Conservation (phyloP, 2,329 filamentous ascomycete species). For the Pseudogymnoascus sp. region DNA sequence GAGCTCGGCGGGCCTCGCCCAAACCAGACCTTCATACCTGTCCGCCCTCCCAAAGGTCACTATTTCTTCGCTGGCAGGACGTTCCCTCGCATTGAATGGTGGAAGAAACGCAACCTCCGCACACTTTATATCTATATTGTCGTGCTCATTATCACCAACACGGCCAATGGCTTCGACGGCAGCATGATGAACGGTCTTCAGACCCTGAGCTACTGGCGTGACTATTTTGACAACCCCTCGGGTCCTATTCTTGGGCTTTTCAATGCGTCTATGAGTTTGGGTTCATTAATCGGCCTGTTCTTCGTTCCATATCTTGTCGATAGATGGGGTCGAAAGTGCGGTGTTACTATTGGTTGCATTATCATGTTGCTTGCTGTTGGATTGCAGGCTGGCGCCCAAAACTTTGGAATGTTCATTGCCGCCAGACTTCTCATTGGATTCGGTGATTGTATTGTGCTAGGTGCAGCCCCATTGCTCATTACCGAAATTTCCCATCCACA, state of each 20-base stretch:
- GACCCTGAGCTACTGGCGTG: slow-evolving; percentile 38
- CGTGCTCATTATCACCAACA: slow-evolving; percentile 27
- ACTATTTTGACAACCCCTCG: slow-evolving; percentile 29
- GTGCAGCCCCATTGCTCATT: slow-evolving; percentile 29
- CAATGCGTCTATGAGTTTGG: slow-evolving; percentile 20
- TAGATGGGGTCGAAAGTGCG: slow-evolving; percentile 25
- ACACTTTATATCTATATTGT: slow-evolving; percentile 28
- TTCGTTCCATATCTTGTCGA: slow-evolving; percentile 30
- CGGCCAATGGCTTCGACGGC: slow-evolving; percentile 33
- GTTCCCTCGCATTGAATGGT: slow-evolving; percentile 27
- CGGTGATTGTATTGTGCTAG: slow-evolving; percentile 32
- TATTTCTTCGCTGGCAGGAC: slow-evolving; percentile 20
- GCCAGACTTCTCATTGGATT: slow-evolving; percentile 29
- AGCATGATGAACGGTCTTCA: slow-evolving; percentile 42
- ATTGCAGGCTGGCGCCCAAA: slow-evolving; percentile 30
- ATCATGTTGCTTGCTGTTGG: slow-evolving; percentile 33
- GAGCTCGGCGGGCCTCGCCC: not conserved
- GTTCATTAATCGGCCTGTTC: not conserved
- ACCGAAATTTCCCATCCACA: slow-evolving; percentile 28
- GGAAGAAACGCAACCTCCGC: slow-evolving; percentile 25
- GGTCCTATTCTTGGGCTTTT: slow-evolving; percentile 34
- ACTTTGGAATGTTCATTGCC: slow-evolving; percentile 34
- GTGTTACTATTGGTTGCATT: slow-evolving; percentile 27
- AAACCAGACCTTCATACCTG: not conserved
- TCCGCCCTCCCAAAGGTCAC: not conserved